Evolutionary conservation across 257 asterid species (phyloP).

Genomic region (Craterostigma plantagineum): DNA sequence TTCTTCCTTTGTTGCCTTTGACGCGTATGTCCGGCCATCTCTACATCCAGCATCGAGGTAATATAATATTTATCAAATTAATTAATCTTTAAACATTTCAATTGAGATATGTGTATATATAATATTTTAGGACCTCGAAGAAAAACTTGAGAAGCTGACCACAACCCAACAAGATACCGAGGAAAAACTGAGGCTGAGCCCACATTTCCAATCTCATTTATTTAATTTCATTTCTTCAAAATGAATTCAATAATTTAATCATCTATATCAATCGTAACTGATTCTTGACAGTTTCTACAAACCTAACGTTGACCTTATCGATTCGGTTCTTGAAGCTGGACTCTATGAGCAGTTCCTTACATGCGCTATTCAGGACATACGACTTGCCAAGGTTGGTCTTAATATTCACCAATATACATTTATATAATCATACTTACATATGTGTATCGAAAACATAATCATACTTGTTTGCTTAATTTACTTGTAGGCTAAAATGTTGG

Average conservation of each 20-base stretch:
- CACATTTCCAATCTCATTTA: not conserved
- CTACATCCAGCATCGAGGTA: constrained; percentile 45
- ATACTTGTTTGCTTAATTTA: too few species aligned
- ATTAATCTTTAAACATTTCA: not conserved
- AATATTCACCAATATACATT: not conserved
- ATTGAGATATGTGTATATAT: not conserved
- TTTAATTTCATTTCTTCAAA: too few species aligned
- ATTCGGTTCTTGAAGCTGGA: constrained; percentile 34
- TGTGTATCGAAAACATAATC: too few species aligned
- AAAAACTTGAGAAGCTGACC: constrained; percentile 28
- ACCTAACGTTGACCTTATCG: constrained; percentile 27
- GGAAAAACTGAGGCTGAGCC: constrained; percentile 32
- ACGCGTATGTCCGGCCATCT: constrained; percentile 8
- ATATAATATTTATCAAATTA: not conserved
- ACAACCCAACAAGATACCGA: constrained; percentile 22
- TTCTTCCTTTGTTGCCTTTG: constrained; percentile 8
- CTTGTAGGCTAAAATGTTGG: constrained; percentile 12
- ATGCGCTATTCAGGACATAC: constrained; percentile 27
- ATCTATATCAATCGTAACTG: not conserved
- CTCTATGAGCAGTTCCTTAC: constrained; percentile 32
- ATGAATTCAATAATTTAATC: not conserved
- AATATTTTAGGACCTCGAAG: constrained; percentile 30
- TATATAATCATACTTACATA: too few species aligned
- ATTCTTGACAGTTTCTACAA: constrained; percentile 22
- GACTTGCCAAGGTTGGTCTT: constrained; percentile 15